A percentile compares a stretch with the other conserved stretches of the same genome.
These are phyloP conservation scores for Biscutella auriculata DNA, from an alignment of 441 rosid genomes.

Conservation along the genomic window DNA sequence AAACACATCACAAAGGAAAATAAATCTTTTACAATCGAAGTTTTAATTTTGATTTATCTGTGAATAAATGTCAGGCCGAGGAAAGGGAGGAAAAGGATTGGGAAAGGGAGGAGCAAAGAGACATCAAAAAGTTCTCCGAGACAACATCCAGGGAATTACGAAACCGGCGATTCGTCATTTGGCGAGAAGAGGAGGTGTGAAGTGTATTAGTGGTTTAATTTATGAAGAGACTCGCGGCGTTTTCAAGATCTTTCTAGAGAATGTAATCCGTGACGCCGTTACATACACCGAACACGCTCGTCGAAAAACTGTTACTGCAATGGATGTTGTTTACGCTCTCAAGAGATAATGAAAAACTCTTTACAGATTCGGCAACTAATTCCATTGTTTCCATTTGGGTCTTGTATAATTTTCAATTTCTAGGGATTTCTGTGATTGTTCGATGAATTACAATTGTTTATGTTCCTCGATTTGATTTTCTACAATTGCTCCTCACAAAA, in stretches of 20 bases:
- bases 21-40: too few relatives aligned
- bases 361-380: slow-evolving; percentile 35
- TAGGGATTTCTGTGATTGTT: too few relatives aligned
- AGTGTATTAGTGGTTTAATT: slow-evolving; percentile 30
- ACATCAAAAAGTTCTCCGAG: slow-evolving; percentile 24
- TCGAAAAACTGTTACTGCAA: slow-evolving; percentile 31
- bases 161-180: slow-evolving; percentile 30
- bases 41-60: too few relatives aligned
- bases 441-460: too few relatives aligned
- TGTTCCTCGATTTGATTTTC: too few relatives aligned
- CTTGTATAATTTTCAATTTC: too few relatives aligned
- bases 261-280: slow-evolving; percentile 18
- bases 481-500: too few relatives aligned
- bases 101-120: slow-evolving; percentile 33
- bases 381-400: too few relatives aligned
- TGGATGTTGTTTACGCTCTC: slow-evolving; percentile 37
- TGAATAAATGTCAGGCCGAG: slow-evolving; percentile 20
- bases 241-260: slow-evolving; percentile 18
- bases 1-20: too few relatives aligned
- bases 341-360: slow-evolving; percentile 30
- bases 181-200: slow-evolving; percentile 34
- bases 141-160: slow-evolving; percentile 20
- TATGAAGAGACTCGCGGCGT: slow-evolving; percentile 31
- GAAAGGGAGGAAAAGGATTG: slow-evolving; percentile 27
- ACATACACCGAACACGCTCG: slow-evolving; percentile 26